Evolutionary conservation across 129 eudicot species (phyloP).

Genomic region (Chrysanthemum lavandulifolium): DNA sequence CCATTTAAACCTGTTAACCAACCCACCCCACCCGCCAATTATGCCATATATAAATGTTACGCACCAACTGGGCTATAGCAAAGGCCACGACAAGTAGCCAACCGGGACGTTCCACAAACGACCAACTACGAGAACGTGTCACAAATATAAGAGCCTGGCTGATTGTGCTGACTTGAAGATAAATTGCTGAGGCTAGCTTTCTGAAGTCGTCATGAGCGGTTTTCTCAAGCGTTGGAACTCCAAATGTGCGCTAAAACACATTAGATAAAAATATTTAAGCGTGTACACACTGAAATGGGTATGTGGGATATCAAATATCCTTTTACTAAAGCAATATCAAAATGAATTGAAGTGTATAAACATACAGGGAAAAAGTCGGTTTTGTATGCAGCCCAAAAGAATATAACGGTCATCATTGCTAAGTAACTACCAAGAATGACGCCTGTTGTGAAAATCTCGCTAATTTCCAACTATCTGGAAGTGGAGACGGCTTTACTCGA

Average conservation of each 20-base stretch:
- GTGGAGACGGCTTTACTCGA: conserved; percentile 85
- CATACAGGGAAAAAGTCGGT: conserved; percentile 79
- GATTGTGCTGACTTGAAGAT: conserved; percentile 91
- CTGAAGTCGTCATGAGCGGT: conserved; percentile 55
- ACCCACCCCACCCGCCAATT: background rate
- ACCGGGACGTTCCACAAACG: conserved; percentile 85
- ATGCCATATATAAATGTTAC: conserved; percentile 8
- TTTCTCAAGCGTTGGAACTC: conserved; percentile 75
- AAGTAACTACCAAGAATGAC: conserved; percentile 75
- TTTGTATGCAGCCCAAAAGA: conserved; percentile 90
- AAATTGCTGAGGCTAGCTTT: conserved; percentile 92
- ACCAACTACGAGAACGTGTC: conserved; percentile 91
- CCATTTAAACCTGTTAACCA: background rate
- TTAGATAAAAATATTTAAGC: background rate
- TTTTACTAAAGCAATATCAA: background rate
- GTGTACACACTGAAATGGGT: background rate
- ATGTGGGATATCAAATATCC: background rate
- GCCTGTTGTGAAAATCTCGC: conserved; percentile 83
- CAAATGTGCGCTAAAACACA: conserved; percentile 51
- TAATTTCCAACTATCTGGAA: conserved; percentile 89
- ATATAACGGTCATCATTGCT: conserved; percentile 89
- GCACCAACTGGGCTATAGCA: conserved; percentile 73
- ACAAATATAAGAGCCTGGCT: conserved; percentile 92
- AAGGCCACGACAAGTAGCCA: conserved; percentile 67
- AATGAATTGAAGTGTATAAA: background rate